Evolutionary conservation across 2,329 filamentous ascomycete genomes (phyloP).

Genomic region (Paramyrothecium sp.): DNA sequence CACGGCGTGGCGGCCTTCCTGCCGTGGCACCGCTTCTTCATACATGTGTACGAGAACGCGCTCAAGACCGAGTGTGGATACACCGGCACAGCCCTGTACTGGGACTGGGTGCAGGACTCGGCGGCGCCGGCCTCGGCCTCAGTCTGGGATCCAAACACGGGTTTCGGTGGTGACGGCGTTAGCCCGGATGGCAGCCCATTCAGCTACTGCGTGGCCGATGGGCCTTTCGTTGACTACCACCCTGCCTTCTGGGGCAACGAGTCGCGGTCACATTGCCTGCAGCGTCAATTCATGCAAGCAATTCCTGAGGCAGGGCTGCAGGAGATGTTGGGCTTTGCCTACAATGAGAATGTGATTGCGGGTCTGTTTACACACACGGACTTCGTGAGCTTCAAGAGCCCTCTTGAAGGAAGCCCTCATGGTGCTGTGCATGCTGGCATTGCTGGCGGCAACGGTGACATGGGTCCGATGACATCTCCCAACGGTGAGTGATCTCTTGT

Average conservation of each 20-base stretch:
- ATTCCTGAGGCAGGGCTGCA: not conserved
- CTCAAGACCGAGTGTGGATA: not conserved
- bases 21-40: not conserved
- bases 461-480: not conserved
- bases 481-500: not conserved
- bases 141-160: not conserved
- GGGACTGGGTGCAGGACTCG: not conserved
- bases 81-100: not conserved
- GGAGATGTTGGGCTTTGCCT: not conserved
- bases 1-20: not conserved
- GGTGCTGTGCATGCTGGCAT: not conserved
- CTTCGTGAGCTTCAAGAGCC: not conserved
- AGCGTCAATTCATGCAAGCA: not conserved
- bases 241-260: not conserved
- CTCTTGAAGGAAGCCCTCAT: not conserved
- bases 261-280: not conserved
- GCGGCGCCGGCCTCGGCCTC: not conserved
- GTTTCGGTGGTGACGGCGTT: not conserved
- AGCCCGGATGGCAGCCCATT: slow-evolving; percentile 1
- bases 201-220: not conserved
- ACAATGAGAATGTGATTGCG: not conserved
- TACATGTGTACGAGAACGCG: not conserved
- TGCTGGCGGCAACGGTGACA: not conserved
- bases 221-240: not conserved
- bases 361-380: not conserved